These are phyloP conservation scores for Coemansia sp. DNA, from an alignment of 192 early-diverging fungal species.

Conservation along the genomic window DNA sequence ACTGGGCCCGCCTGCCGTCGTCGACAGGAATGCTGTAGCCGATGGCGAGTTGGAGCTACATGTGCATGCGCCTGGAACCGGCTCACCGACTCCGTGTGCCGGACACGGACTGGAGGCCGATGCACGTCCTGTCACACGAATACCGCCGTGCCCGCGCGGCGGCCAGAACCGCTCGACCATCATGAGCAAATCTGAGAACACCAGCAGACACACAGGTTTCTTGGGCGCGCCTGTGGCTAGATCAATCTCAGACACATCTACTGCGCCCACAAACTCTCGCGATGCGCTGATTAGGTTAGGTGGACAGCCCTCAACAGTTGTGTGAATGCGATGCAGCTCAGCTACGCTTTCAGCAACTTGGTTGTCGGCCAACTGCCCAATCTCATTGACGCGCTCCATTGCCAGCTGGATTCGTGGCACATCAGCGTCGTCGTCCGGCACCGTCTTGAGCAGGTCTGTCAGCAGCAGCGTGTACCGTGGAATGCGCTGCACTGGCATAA, in stretches of 20 bases:
- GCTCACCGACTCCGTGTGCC: constrained; percentile 10
- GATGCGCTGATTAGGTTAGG: constrained; percentile 58
- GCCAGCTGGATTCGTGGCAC: constrained; percentile 41
- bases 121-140: constrained; percentile 35
- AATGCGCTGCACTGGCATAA: constrained; percentile 77
- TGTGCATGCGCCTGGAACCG: constrained; percentile 6
- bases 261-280: constrained; percentile 48
- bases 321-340: constrained; percentile 52
- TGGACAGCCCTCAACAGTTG: constrained; percentile 51
- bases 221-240: constrained; percentile 45
- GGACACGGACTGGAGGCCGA: constrained; percentile 17
- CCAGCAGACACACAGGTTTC: constrained; percentile 46
- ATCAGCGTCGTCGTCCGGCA: constrained; percentile 43
- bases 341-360: constrained; percentile 51
- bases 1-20: constrained; percentile 23
- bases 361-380: constrained; percentile 54
- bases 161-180: constrained; percentile 54
- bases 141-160: constrained; percentile 39
- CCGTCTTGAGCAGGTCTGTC: constrained; percentile 48
- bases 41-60: constrained; percentile 11
- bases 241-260: constrained; percentile 51
- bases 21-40: constrained; percentile 36
- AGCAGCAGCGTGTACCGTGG: constrained; percentile 74
- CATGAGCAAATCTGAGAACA: constrained; percentile 54
- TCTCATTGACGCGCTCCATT: constrained; percentile 51